Conservation (phyloP, 83 land plant genomes). For the Picea abies region DNA sequence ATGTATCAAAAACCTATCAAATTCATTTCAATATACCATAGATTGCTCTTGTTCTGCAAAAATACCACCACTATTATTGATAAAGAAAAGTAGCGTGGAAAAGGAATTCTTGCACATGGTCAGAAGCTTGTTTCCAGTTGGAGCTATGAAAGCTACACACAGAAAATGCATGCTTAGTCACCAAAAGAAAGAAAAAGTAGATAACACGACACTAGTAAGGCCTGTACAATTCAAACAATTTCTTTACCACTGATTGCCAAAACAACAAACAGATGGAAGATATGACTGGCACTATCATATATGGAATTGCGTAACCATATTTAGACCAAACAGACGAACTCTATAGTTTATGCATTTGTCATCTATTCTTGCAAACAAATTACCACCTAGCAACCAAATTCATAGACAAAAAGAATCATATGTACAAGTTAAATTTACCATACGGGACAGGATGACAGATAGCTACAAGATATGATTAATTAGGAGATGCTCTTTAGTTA, state of each 20-base stretch:
- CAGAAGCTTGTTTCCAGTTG: background rate
- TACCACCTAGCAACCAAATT: background rate
- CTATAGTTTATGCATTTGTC: background rate
- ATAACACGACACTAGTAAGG: background rate
- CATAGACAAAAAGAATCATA: background rate
- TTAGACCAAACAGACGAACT: background rate
- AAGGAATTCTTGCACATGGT: background rate
- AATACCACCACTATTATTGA: background rate
- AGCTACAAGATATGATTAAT: background rate
- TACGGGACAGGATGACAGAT: background rate
- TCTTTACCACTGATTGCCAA: background rate
- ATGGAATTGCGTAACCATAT: background rate
- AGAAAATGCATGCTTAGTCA: background rate
- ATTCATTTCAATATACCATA: background rate
- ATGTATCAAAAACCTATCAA: too few relatives aligned
- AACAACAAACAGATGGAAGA: background rate
- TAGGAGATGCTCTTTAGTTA: conserved; percentile 17
- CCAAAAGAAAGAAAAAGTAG: background rate
- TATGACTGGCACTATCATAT: background rate
- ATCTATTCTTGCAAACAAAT: background rate
- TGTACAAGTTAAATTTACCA: background rate
- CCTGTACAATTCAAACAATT: background rate
- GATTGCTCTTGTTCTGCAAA: background rate
- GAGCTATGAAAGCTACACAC: background rate
- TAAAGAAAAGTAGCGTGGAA: background rate